These are phyloP conservation scores for Penstemon davidsonii DNA, from an alignment of 257 asterid species.

Conservation along the genomic window DNA sequence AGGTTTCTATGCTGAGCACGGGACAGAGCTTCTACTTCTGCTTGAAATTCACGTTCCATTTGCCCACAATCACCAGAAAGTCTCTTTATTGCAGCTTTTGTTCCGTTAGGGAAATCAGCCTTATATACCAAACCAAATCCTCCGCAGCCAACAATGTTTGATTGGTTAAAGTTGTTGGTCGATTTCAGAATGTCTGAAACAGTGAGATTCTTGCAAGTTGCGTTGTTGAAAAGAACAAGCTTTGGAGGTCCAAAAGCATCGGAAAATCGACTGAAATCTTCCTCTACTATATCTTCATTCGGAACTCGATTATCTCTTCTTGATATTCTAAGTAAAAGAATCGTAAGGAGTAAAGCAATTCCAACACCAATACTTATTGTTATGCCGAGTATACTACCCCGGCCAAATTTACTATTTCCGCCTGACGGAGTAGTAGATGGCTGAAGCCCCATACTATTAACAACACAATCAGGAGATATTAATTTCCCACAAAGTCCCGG, in stretches of 20 bases:
- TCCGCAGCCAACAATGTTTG: constrained; percentile 95
- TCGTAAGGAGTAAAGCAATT: constrained; percentile 55
- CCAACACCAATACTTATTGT: constrained; percentile 67
- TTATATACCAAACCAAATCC: constrained; percentile 91
- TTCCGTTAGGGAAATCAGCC: constrained; percentile 73
- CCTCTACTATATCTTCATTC: constrained; percentile 51
- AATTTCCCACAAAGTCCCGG: constrained; percentile 76
- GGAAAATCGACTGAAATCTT: constrained; percentile 47
- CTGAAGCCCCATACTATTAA: constrained; percentile 33
- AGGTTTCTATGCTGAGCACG: constrained; percentile 89
- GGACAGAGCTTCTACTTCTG: constrained; percentile 94
- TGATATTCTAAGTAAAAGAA: constrained; percentile 56
- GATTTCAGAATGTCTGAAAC: constrained; percentile 63
- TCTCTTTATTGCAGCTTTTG: constrained; percentile 84
- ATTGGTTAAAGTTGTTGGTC: constrained; percentile 79
- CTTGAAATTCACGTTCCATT: constrained; percentile 97
- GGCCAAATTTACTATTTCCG: constrained; percentile 36
- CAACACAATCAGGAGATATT: constrained; percentile 54
- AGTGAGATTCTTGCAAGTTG: constrained; percentile 71
- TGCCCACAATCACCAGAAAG: constrained; percentile 94
- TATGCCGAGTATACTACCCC: constrained; percentile 56
- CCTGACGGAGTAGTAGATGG: constrained; percentile 32
- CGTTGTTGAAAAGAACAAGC: constrained; percentile 75
- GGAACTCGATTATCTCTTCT: constrained; percentile 57
- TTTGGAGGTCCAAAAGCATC: constrained; percentile 67